These are phyloP conservation scores for Silybum marianum DNA, from an alignment of 129 eudicot genomes.

Conservation along the genomic window DNA sequence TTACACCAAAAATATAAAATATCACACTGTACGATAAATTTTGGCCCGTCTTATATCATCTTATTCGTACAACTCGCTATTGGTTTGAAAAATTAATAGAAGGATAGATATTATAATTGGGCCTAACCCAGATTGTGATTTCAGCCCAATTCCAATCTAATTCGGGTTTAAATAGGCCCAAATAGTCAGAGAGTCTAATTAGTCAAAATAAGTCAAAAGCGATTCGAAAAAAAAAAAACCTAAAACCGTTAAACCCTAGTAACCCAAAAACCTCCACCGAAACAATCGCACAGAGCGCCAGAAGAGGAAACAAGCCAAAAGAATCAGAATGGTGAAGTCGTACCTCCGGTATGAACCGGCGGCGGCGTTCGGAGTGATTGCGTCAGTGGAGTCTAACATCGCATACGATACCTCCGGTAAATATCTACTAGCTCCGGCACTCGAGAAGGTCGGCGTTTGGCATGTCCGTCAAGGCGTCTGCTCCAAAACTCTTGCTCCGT, in stretches of 20 bases:
- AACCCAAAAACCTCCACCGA: conserved; percentile 31
- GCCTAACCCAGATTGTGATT: background rate
- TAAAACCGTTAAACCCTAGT: conserved; percentile 35
- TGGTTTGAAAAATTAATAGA: too few species aligned
- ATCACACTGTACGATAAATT: too few species aligned
- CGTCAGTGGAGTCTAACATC: conserved; percentile 75
- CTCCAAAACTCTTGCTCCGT: conserved; percentile 61
- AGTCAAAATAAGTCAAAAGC: conserved; percentile 29
- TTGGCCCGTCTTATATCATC: too few species aligned
- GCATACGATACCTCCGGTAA: conserved; percentile 80
- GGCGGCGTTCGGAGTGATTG: conserved; percentile 76
- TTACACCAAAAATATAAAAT: too few species aligned
- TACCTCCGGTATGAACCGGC: conserved; percentile 84
- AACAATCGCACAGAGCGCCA: conserved; percentile 6
- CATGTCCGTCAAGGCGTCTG: conserved; percentile 85
- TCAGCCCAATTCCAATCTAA: background rate
- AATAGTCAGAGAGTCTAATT: background rate
- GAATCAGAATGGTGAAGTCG: conserved; percentile 73
- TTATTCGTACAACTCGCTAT: too few species aligned
- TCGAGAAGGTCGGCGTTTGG: conserved; percentile 89
- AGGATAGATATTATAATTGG: background rate
- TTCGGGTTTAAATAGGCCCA: conserved; percentile 23
- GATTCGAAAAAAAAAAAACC: conserved; percentile 25
- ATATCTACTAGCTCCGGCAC: conserved; percentile 81
- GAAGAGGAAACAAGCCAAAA: background rate